Conservation (phyloP, 805 yeast genomes). For the Isabelozyma heimii region DNA sequence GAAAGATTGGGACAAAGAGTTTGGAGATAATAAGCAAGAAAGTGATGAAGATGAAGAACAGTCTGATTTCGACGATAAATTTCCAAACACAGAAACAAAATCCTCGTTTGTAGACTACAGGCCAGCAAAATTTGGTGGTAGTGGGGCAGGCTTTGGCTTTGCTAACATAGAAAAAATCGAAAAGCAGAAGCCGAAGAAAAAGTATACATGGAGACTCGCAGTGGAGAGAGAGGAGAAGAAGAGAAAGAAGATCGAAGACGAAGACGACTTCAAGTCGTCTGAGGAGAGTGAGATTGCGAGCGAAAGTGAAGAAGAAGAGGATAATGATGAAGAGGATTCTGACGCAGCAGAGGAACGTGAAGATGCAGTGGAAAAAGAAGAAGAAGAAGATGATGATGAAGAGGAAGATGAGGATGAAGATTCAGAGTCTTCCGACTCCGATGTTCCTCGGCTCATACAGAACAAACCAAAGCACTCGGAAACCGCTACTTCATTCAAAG, state of each 20-base stretch:
- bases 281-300: constrained; percentile 24
- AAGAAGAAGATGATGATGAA: constrained; percentile 11
- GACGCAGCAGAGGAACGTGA: constrained; percentile 17
- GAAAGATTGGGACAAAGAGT: constrained; percentile 54
- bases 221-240: constrained; percentile 39
- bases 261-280: constrained; percentile 51
- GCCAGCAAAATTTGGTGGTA: constrained; percentile 57
- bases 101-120: constrained; percentile 67
- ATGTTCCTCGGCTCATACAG: constrained; percentile 29
- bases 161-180: constrained; percentile 49
- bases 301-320: constrained; percentile 10
- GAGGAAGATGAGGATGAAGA: constrained; percentile 30
- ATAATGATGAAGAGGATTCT: constrained; percentile 14
- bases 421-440: constrained; percentile 22
- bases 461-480: constrained; percentile 46
- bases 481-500: constrained; percentile 66
- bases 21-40: constrained; percentile 14
- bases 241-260: constrained; percentile 51
- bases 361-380: constrained; percentile 4
- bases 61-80: constrained; percentile 16
- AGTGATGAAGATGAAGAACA: constrained; percentile 15
- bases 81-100: constrained; percentile 9
- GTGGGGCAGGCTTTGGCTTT: constrained; percentile 72
- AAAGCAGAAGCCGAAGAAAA: constrained; percentile 37
- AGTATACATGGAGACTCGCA: constrained; percentile 67